phyloP scores from a whole-genome alignment of 2,329 filamentous ascomycete genomes.

The Colletotrichum kahawae region DNA sequence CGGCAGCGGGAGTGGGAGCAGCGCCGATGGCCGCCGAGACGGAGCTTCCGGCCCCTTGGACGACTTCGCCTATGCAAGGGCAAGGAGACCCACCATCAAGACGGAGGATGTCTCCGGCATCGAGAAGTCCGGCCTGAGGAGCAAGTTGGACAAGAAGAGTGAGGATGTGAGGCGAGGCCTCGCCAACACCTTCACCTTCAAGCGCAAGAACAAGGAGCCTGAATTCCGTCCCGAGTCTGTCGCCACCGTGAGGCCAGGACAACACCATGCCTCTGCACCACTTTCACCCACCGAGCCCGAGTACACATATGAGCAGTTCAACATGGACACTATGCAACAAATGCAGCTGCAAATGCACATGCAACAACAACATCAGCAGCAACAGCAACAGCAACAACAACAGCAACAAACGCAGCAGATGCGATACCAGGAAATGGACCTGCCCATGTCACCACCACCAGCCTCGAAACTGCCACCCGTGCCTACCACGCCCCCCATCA shows the following conservation, averaged over 20 bases:
- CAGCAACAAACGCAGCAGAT: slow-evolving; percentile 6
- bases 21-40: slow-evolving; percentile 38
- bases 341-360: slow-evolving; percentile 15
- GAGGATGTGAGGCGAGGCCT: slow-evolving; percentile 59
- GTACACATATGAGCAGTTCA: slow-evolving; percentile 21
- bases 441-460: slow-evolving; percentile 22
- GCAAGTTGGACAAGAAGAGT: slow-evolving; percentile 59
- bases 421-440: slow-evolving; percentile 8
- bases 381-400: neutral
- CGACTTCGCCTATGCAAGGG: slow-evolving; percentile 49
- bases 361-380: slow-evolving; percentile 15
- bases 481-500: slow-evolving; percentile 44
- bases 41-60: slow-evolving; percentile 35
- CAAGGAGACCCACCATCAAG: slow-evolving; percentile 47
- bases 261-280: neutral
- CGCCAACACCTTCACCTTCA: slow-evolving; percentile 58
- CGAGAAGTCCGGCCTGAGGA: slow-evolving; percentile 59
- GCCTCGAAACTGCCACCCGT: slow-evolving; percentile 28
- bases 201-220: slow-evolving; percentile 49
- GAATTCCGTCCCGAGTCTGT: slow-evolving; percentile 40
- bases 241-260: slow-evolving; percentile 38
- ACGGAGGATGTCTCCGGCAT: slow-evolving; percentile 59
- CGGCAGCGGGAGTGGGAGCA: slow-evolving; percentile 44
- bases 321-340: slow-evolving; percentile 10
- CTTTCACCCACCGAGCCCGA: slow-evolving; percentile 20